Base-by-base conservation (phyloP, 495 filamentous ascomycete genomes). In the Podospora conica region DNA sequence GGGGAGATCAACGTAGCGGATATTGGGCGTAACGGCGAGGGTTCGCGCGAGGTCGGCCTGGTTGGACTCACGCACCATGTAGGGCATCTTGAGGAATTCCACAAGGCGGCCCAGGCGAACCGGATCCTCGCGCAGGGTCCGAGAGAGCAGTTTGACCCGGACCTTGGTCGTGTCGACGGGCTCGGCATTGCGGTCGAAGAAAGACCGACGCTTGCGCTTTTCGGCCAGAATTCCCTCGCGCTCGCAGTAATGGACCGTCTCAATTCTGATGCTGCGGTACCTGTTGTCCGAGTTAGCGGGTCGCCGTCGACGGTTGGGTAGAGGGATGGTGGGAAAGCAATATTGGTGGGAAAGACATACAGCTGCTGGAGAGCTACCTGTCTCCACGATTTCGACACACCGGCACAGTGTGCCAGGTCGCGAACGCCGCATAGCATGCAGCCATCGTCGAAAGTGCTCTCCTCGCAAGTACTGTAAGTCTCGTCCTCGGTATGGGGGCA, bases 361-460 rank as follows among this genome's bases (percentile, higher is more conserved):
- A 94, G 79, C 11, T 89, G 68, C 55, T 82, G 80, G 12, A 83
- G 70, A 12, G 81, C 85, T 55, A 80, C 72, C 23, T 65, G 67
- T 70, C 84, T 86, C 93, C 93, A 98, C 68, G 81, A 82, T 73
- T 84, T 87, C 73, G 84, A 90, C 53, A 92, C 91, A 66, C 83
- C 79, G 22, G 87, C 84, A 76, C 90, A 93, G 71, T 89, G 87
- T 54, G 92, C 88, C 64, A 98, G 84, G 74, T 98, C 93, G 67
- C 93, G 89, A 81, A 96, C 85, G 79, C 96, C 93, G 81, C 95
- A 98, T 27, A 96, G 87, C 91, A 94, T 93, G 77, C 95, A 98
- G 67, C 88, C 90, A 84, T 93, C 88, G 69, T 89, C 91, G 55
- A 88, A 83, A 68, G 88, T 85, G 55, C 90, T 92, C 72, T 91